phyloP scores from a whole-genome alignment of 495 filamentous ascomycete species.

The Penicillium paradoxum region DNA sequence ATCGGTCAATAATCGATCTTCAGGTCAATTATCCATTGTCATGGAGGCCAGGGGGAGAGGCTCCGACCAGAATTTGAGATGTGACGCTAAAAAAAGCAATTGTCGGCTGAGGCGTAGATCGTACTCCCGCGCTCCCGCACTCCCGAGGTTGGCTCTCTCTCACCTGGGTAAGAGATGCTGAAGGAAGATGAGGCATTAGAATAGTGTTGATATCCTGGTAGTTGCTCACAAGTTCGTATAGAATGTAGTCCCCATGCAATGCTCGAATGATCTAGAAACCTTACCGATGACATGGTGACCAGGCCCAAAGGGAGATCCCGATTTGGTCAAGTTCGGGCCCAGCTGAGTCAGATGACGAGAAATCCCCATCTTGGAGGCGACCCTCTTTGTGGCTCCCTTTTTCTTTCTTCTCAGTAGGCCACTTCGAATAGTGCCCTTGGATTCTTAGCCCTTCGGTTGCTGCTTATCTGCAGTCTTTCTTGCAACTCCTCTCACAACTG shows the following conservation, averaged over 20 bases:
- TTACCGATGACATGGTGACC: neutral
- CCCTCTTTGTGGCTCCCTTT: neutral
- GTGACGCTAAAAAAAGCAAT: neutral
- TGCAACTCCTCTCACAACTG: neutral
- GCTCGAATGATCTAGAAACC: conserved; percentile 3
- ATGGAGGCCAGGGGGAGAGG: too few species aligned
- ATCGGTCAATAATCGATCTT: too few species aligned
- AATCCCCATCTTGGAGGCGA: neutral
- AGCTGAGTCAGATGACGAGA: conserved; percentile 17
- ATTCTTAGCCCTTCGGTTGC: neutral
- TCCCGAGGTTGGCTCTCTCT: neutral
- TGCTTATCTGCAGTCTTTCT: neutral
- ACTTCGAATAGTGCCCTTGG: conserved; percentile 2
- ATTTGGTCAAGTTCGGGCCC: conserved; percentile 1
- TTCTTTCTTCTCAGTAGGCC: neutral
- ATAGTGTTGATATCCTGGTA: too few species aligned
- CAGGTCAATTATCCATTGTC: too few species aligned
- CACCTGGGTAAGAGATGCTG: too few species aligned
- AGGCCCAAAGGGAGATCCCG: neutral
- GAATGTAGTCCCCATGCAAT: too few species aligned
- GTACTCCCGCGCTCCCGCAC: neutral
- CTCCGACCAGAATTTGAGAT: neutral
- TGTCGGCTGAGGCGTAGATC: neutral
- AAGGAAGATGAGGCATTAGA: too few species aligned
- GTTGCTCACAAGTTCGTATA: too few species aligned